Percentiles rank a stretch among this genome's conserved stretches.
Conservation (phyloP, 2,329 filamentous ascomycete genomes). For the Metarhizium robertsii region DNA sequence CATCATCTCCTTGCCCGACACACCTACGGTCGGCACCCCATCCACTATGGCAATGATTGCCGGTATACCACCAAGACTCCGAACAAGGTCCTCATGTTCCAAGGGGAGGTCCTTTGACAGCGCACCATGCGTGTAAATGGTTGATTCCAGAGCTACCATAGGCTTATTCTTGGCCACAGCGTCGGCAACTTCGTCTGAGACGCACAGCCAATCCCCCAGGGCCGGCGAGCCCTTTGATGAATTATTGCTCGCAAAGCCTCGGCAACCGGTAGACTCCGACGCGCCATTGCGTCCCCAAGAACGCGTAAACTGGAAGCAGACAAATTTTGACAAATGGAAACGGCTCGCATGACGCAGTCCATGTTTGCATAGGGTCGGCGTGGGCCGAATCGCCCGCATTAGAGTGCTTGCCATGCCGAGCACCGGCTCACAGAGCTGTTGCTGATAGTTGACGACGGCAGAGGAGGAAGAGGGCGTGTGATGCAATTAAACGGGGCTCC, state of each 20-base stretch:
- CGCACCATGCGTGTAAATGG: slow-evolving; percentile 92
- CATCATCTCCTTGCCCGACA: slow-evolving; percentile 62
- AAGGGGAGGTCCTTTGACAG: slow-evolving; percentile 64
- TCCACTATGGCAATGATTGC: slow-evolving; percentile 85
- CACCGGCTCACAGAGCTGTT: not conserved
- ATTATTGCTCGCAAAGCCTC: not conserved
- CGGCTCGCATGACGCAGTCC: not conserved
- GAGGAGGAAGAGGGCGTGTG: not conserved
- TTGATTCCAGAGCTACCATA: slow-evolving; percentile 87
- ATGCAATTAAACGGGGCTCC: not conserved
- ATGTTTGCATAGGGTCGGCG: not conserved
- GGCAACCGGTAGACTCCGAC: not conserved
- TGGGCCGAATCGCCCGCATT: not conserved
- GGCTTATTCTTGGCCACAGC: slow-evolving; percentile 67
- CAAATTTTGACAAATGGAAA: not conserved
- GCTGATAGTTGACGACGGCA: not conserved
- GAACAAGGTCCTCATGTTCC: slow-evolving; percentile 77
- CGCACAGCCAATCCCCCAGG: slow-evolving; percentile 41
- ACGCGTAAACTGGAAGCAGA: not conserved
- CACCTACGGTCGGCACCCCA: slow-evolving; percentile 72
- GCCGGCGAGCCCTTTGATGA: slow-evolving; percentile 17
- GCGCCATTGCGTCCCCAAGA: not conserved
- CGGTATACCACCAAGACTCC: slow-evolving; percentile 71
- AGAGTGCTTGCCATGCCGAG: slow-evolving; percentile 1
- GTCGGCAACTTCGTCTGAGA: slow-evolving; percentile 76